Conservation (phyloP, 75 land plant genomes). For the Pinus taeda region DNA sequence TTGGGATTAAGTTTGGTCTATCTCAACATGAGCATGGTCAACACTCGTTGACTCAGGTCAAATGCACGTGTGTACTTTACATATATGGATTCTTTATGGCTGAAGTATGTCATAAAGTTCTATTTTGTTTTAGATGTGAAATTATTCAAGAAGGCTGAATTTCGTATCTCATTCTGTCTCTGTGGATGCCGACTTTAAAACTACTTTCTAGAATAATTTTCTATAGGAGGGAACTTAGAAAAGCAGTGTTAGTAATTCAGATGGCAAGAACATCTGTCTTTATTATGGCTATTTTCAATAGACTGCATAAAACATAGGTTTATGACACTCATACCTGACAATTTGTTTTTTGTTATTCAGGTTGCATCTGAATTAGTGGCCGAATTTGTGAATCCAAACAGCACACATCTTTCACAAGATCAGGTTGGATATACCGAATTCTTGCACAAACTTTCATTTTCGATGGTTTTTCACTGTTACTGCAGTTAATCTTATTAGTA, state of each 20-base stretch:
- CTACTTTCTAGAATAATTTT: neutral
- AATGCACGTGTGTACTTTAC: neutral
- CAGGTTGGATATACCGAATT: slow-evolving; percentile 6
- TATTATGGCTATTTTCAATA: neutral
- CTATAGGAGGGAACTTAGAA: neutral
- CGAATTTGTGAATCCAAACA: slow-evolving; percentile 10
- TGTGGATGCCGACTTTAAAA: neutral
- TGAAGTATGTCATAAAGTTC: neutral
- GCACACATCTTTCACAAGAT: slow-evolving; percentile 10
- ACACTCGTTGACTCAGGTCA: neutral
- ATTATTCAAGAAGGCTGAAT: neutral
- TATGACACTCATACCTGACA: neutral
- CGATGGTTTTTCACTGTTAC: neutral
- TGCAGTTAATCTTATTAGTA: neutral
- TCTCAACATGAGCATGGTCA: neutral
- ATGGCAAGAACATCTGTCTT: neutral
- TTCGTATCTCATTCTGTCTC: neutral
- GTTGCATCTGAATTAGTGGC: slow-evolving; percentile 14
- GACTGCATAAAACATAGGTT: neutral
- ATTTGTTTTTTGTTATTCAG: slow-evolving; percentile 6
- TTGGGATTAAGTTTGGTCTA: no score
- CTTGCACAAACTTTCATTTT: neutral
- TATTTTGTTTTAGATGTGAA: neutral
- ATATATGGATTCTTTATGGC: neutral
- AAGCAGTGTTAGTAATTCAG: neutral